Evolutionary conservation across 139 green algal species (phyloP).

Genomic region (Tetraselmis striata): DNA sequence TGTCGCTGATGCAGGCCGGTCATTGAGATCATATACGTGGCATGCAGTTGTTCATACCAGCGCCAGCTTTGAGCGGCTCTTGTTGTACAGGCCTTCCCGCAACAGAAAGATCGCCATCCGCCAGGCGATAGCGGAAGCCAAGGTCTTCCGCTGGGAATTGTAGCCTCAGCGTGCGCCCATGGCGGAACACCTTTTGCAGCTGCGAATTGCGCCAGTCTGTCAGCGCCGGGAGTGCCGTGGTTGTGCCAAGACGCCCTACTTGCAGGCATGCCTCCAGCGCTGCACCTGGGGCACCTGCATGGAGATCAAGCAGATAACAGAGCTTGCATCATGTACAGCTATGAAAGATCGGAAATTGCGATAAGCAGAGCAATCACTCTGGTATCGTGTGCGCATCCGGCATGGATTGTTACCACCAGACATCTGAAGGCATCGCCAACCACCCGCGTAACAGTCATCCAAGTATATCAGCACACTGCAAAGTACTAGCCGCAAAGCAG

Average conservation of each 20-base stretch:
- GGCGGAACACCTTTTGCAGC: constrained; percentile 47
- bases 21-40: background rate
- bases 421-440: too few relatives aligned
- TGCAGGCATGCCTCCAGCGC: background rate
- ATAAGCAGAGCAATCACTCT: constrained; percentile 3
- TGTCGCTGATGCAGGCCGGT: background rate
- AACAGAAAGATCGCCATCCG: background rate
- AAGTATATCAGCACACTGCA: too few relatives aligned
- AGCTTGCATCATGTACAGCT: constrained; percentile 15
- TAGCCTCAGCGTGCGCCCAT: constrained; percentile 70
- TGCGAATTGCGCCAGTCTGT: constrained; percentile 16
- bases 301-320: constrained; percentile 15
- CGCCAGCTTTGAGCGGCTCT: background rate
- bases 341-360: constrained; percentile 10
- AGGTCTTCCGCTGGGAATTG: constrained; percentile 89
- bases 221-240: constrained; percentile 7
- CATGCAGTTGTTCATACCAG: background rate
- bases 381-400: constrained; percentile 22
- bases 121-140: constrained; percentile 62
- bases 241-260: background rate
- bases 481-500: too few relatives aligned
- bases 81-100: background rate
- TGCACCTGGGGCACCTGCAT: constrained; percentile 11
- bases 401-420: constrained; percentile 23
- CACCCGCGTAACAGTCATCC: too few relatives aligned